Base-by-base conservation (phyloP, 257 asterid species). In the Solanum megistacrolobum region DNA sequence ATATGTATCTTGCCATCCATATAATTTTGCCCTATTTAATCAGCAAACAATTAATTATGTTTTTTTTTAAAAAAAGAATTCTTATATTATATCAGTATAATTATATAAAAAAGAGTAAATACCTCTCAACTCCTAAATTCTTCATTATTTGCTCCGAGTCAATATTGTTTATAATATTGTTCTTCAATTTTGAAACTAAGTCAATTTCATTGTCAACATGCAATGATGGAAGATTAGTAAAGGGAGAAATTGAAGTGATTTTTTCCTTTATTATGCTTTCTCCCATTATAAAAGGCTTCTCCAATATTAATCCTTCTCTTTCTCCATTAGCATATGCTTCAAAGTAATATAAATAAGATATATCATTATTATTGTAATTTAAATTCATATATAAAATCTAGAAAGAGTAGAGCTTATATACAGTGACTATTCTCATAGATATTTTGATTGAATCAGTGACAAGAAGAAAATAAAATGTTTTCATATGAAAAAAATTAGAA, bases 1-100 rank as follows among this genome's bases (percentile, higher is more conserved):
- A 87, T 94, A 94, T 32, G 93, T 66, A 46, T 88, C 91, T 27
- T 85, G 87, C 92, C 92, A 91, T 86, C 96, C 96, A 29, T 60
- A 90, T 6, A 34, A 6, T 5, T 82, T 62, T 9, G 94, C 93
- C 62, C 96, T 73, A 10, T 20, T 72, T 73, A 35, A 73, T 35
- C 25, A 73, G 20, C 14, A 9, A 31, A 72, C 2, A 35, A 71
- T 20, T 9, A 73, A 34, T 72, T 91, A 79, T 43, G 4, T 58
- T 52, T 38, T 38, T 8, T 8, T 2, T 5, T 0, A 1, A n/a
- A 29, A 29, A 43, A 12, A 0, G 52, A 43, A 12, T 12, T 43
- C 18, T 43, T 43, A 4, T 12, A 4, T 43, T 12, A 43, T 38
- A 43, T 43, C 52, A 43, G 12, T 43, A 43, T 43, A 43, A 43